A percentile compares a stretch with the other conserved stretches of the same genome.
Evolutionary conservation across 495 filamentous ascomycete genomes (phyloP).

Genomic region (Penicillium macrosclerotiorum): DNA sequence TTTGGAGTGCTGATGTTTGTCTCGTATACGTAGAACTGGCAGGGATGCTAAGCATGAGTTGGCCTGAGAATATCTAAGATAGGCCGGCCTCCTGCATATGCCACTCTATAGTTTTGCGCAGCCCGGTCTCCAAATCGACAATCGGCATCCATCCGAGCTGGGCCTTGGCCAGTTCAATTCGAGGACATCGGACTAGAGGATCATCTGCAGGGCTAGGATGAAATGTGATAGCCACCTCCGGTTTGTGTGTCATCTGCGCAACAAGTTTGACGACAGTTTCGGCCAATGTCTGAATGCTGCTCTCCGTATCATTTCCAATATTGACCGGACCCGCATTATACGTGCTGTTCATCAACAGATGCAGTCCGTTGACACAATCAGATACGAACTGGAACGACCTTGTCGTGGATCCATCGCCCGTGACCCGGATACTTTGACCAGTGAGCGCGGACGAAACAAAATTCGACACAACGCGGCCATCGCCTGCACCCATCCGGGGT

Average conservation of each 20-base stretch:
- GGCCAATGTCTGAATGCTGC: conserved; percentile 13
- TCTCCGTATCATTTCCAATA: conserved; percentile 22
- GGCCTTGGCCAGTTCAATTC: conserved; percentile 13
- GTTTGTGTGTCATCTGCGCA: not conserved
- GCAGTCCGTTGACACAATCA: conserved; percentile 18
- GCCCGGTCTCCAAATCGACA: conserved; percentile 14
- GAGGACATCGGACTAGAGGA: conserved; percentile 5
- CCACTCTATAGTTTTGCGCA: conserved; percentile 19
- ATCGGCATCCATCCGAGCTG: conserved; percentile 11
- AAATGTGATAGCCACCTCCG: conserved; percentile 8
- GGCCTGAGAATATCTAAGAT: too few relatives aligned
- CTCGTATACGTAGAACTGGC: too few relatives aligned
- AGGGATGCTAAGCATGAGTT: too few relatives aligned
- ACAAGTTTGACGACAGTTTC: conserved; percentile 12
- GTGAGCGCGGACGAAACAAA: conserved; percentile 15
- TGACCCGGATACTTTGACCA: conserved; percentile 7
- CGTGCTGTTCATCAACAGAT: conserved; percentile 17
- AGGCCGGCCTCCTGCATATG: conserved; percentile 17
- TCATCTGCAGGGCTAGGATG: conserved; percentile 10
- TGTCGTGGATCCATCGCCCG: conserved; percentile 18
- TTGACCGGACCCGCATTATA: conserved; percentile 13
- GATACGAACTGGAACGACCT: conserved; percentile 21
- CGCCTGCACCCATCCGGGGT: conserved; percentile 11
- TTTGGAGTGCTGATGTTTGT: too few relatives aligned
- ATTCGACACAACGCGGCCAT: conserved; percentile 20